phyloP scores from a whole-genome alignment of 805 yeast genomes.

The Candida anglica region DNA sequence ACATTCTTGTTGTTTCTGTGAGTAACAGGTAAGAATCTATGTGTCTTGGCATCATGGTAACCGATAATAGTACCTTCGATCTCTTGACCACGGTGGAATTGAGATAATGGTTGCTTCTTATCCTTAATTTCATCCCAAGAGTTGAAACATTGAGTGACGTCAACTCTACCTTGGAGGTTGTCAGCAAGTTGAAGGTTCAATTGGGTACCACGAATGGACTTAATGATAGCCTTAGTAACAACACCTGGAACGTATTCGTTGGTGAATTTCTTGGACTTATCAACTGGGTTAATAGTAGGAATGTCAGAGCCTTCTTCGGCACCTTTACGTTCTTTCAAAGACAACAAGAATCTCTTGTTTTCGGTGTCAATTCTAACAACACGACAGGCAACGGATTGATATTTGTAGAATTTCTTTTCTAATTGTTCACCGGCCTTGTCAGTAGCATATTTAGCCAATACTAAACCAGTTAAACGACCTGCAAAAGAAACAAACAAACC shows the following conservation, averaged over 20 bases:
- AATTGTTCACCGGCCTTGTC: constrained; percentile 49
- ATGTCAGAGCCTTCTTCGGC: constrained; percentile 20
- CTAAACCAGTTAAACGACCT: constrained; percentile 76
- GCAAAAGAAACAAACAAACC: constrained; percentile 86
- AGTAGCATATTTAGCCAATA: constrained; percentile 68
- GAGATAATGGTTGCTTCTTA: constrained; percentile 51
- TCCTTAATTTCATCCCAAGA: constrained; percentile 52
- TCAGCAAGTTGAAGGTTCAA: constrained; percentile 74
- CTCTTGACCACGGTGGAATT: constrained; percentile 54
- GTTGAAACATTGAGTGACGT: constrained; percentile 66
- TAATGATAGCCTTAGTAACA: constrained; percentile 55
- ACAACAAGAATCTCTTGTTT: constrained; percentile 64
- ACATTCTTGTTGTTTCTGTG: constrained; percentile 50
- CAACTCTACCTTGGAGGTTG: constrained; percentile 75
- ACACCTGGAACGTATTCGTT: constrained; percentile 59
- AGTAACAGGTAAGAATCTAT: constrained; percentile 62
- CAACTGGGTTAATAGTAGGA: constrained; percentile 54
- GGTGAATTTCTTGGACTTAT: constrained; percentile 41
- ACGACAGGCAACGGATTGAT: constrained; percentile 69
- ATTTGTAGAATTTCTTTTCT: constrained; percentile 48
- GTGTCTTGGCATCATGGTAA: constrained; percentile 65
- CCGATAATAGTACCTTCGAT: constrained; percentile 71
- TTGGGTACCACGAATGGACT: constrained; percentile 66
- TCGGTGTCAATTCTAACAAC: constrained; percentile 67
- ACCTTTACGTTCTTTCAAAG: constrained; percentile 42